Conservation (phyloP, 2,329 filamentous ascomycete genomes). For the Parascedosporium putredinis region DNA sequence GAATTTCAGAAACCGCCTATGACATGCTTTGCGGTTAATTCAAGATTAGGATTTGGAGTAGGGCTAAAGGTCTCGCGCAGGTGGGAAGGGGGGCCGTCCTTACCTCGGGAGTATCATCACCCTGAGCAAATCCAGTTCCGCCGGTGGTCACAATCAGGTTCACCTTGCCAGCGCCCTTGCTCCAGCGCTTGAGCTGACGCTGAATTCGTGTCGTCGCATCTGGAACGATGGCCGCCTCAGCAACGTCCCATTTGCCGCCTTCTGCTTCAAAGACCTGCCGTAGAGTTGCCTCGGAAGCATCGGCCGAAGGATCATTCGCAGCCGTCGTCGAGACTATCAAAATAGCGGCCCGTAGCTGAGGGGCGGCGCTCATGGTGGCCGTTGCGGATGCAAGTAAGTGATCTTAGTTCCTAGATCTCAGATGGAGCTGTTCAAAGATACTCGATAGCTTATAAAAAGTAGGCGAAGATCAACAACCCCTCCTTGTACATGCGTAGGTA, state of each 20-base stretch:
- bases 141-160: slow-evolving; percentile 84
- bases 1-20: slow-evolving; percentile 55
- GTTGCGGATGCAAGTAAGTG: too few species aligned
- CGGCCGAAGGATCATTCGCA: slow-evolving; percentile 64
- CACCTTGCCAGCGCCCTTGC: slow-evolving; percentile 50
- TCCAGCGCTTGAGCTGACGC: slow-evolving; percentile 58
- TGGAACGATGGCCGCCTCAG: slow-evolving; percentile 62
- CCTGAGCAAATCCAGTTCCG: slow-evolving; percentile 81
- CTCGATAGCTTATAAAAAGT: too few species aligned
- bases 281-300: slow-evolving; percentile 60
- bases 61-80: slow-evolving; percentile 8
- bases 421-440: too few species aligned
- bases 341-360: slow-evolving; percentile 64
- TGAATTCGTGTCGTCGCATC: slow-evolving; percentile 72
- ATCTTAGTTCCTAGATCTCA: background rate
- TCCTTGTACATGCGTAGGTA: too few species aligned
- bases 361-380: slow-evolving; percentile 24
- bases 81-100: background rate
- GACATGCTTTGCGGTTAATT: slow-evolving; percentile 50
- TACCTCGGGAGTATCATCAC: slow-evolving; percentile 84
- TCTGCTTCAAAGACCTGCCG: slow-evolving; percentile 57
- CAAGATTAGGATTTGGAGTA: background rate
- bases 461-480: too few species aligned
- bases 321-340: slow-evolving; percentile 89
- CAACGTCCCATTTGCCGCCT: slow-evolving; percentile 60